These are phyloP conservation scores for Batkoa obscura DNA, from an alignment of 371 early-diverging fungal genomes.

Conservation along the genomic window DNA sequence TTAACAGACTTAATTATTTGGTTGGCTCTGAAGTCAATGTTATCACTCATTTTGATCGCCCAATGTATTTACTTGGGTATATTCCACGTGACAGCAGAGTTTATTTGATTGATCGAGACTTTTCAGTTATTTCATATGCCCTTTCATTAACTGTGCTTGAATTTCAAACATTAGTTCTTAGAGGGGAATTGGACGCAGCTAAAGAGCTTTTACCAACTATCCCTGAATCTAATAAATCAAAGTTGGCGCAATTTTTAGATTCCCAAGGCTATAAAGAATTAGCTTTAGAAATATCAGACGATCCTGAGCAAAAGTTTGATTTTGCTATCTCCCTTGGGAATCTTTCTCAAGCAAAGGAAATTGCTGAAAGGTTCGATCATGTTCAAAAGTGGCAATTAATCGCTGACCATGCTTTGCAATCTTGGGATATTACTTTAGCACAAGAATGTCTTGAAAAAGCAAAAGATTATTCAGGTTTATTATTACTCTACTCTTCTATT, in stretches of 20 bases:
- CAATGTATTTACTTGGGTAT: conserved; percentile 83
- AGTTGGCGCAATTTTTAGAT: conserved; percentile 88
- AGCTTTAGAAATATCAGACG: conserved; percentile 81
- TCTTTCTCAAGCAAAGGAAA: conserved; percentile 62
- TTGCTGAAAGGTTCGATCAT: conserved; percentile 61
- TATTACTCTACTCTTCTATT: conserved; percentile 73
- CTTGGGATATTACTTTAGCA: conserved; percentile 63
- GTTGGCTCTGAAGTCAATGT: conserved; percentile 85
- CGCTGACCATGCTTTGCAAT: conserved; percentile 70
- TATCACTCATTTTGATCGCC: conserved; percentile 82
- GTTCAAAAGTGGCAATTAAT: conserved; percentile 82
- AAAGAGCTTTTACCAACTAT: conserved; percentile 56
- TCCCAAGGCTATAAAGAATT: conserved; percentile 70
- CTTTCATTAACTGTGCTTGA: conserved; percentile 83
- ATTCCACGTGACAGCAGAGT: conserved; percentile 84
- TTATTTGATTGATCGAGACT: conserved; percentile 84
- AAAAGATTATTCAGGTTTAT: conserved; percentile 68
- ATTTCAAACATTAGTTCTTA: conserved; percentile 88
- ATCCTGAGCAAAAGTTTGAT: conserved; percentile 88
- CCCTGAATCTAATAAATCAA: conserved; percentile 68
- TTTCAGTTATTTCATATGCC: conserved; percentile 71
- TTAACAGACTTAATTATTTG: conserved; percentile 83
- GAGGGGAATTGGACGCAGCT: conserved; percentile 74
- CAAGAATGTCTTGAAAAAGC: conserved; percentile 76
- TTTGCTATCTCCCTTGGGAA: conserved; percentile 69